phyloP scores from a whole-genome alignment of 805 yeast species.

The Lipomyces japonicus region DNA sequence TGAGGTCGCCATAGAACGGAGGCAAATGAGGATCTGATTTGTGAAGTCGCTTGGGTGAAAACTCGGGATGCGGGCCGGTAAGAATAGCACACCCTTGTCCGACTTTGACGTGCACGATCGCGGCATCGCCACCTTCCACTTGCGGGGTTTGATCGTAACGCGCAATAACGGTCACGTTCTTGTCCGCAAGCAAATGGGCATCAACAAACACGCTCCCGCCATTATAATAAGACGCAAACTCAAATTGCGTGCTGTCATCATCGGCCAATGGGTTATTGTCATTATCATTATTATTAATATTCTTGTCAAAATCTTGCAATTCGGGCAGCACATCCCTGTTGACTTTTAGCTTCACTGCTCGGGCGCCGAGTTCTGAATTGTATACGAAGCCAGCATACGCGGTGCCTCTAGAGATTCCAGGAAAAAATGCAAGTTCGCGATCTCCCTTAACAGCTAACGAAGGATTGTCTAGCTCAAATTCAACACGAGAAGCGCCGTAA shows the following conservation, averaged over 20 bases:
- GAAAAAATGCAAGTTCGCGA: conserved; percentile 76
- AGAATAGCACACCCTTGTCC: conserved; percentile 76
- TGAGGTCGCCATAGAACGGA: conserved; percentile 17
- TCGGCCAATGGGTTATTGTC: conserved; percentile 1
- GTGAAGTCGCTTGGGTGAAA: conserved; percentile 32
- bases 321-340: conserved; percentile 21
- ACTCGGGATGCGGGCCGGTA: conserved; percentile 90
- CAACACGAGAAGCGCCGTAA: conserved; percentile 68
- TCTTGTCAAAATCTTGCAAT: background rate
- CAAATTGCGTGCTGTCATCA: conserved; percentile 3
- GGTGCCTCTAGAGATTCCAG: conserved; percentile 79
- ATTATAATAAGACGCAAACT: conserved; percentile 55
- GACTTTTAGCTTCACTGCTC: conserved; percentile 48
- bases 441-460: conserved; percentile 71
- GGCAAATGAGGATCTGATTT: conserved; percentile 16
- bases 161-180: conserved; percentile 69
- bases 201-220: conserved; percentile 89
- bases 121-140: conserved; percentile 55
- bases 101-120: conserved; percentile 61
- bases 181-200: conserved; percentile 48
- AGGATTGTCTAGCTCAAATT: conserved; percentile 78
- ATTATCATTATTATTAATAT: background rate
- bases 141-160: conserved; percentile 55
- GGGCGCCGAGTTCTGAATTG: conserved; percentile 71
- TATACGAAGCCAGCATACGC: conserved; percentile 79